Evolutionary conservation across 2,329 filamentous ascomycete genomes (phyloP), one percentile per base, ranked within the genome.

Genomic region (Colletotrichum neosansevieriae): DNA sequence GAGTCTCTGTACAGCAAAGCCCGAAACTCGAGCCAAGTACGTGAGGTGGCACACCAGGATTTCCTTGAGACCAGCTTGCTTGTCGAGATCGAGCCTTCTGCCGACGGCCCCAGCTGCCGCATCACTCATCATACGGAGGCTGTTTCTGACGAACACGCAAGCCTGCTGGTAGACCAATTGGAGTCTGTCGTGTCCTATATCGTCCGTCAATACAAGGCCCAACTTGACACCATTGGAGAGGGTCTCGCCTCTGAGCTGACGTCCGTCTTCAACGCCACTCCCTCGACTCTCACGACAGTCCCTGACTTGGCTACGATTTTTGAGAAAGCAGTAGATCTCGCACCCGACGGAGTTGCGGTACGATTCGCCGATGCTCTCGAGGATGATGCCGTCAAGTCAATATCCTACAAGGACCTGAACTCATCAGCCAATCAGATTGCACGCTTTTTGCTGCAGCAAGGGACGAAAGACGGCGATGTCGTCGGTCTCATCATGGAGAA

Each of bases 401-500:
- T 94, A 3, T 89, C 91, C 0, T 97, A 94, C 73, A 71, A 72
- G 2, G 80, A 89, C 29, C 81, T 97, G 4, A 92, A 94, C 73
- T 73, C 29, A 4, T 17, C n/a, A n/a, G 57, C 62, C 15, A 92
- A 92, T 72, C 76, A 72, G 21, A 79, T 94, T 63, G 90, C 89
- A 0, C 67, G 84, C 64, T 76, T 83, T 67, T 77, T 97, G 1
- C 73, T 81, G 9, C 73, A 80, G 3, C 75, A 79, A 1, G 85
- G 85, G 0, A 80, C 85, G 0, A 70, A 77, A 1, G 77, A 83
- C 1, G 86, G 89, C 7, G 83, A 88, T 15, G 79, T 93, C 10
- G 82, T 97, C n/a, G 90, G 89, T 38, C 86, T 97, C 50, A 83
- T 91, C 51, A 90, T 97, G 86, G 88, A 94, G 21, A 97, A 96